A percentile compares a stretch with the other conserved stretches of the same genome.
Conservation (phyloP, 1,139 yeast genomes). For the Taiozyma onychis region DNA sequence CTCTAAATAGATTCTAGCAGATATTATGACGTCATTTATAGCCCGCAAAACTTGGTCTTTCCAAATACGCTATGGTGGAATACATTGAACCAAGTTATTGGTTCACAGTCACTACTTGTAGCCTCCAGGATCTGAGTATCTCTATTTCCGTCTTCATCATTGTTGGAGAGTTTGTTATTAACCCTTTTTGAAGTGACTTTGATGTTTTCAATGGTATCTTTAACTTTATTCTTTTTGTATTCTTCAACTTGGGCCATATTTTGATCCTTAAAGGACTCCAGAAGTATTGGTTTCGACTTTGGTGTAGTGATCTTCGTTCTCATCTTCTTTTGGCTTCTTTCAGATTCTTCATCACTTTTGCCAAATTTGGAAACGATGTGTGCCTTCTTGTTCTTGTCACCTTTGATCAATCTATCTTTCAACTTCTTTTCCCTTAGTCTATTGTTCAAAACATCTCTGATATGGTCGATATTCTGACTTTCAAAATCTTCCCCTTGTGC, state of each 20-base stretch:
- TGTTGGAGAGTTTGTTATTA: constrained; percentile 4
- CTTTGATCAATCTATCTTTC: constrained; percentile 1
- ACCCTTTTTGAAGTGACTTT: constrained; percentile 1
- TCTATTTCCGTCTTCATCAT: background rate
- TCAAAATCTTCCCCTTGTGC: background rate
- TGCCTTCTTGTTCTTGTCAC: background rate
- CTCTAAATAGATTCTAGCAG: background rate
- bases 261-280: background rate
- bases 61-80: constrained; percentile 46
- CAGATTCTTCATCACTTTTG: background rate
- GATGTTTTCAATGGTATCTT: constrained; percentile 1
- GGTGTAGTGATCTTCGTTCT: background rate
- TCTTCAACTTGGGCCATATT: background rate
- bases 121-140: background rate
- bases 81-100: constrained; percentile 45
- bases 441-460: constrained; percentile 12
- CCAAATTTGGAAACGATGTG: constrained; percentile 3
- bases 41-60: constrained; percentile 36
- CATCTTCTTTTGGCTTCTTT: background rate
- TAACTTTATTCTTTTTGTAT: background rate
- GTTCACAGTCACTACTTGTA: constrained; percentile 30
- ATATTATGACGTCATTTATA: background rate
- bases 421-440: constrained; percentile 13
- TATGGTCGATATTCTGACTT: constrained; percentile 8
- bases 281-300: background rate